Evolutionary conservation across 2,329 filamentous ascomycete species (phyloP), one percentile per base, ranked within the genome.

Genomic region (Aspergillus amoenus): DNA sequence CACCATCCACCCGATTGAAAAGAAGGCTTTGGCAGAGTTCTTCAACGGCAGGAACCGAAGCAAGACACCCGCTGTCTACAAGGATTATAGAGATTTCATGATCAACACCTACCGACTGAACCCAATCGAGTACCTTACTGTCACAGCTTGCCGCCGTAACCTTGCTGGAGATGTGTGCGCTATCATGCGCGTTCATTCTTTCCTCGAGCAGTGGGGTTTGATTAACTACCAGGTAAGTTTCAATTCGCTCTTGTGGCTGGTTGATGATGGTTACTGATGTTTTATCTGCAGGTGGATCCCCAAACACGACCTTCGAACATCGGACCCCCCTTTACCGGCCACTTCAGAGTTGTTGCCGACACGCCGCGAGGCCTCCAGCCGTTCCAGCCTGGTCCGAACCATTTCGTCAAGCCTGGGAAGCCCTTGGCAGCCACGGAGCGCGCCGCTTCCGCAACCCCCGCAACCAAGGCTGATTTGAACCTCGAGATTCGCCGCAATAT

Each of bases 41-140:
- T 99, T 99, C 84, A 99, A 99, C 79, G 93, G 87, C 74, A 87
- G 94, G 59, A 99, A 99, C 77, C 89, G 94, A 68, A 97, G 94
- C 86, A 99, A 99, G 79, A 99, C 94, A 0, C 89, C 92, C 1
- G 88, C 92, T 48, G 91, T 97, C 21, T 99, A 99, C 81, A 97
- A 97, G 77, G 94, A 99, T 72, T 99, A 99, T 76, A 88, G 94
- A 66, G 94, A 99, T 72, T 99, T 99, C 72, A 99, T 99, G 94
- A 92, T 99, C 79, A 99, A 99, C 79, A 97, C 94, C 13, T 99
- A 99, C 77, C 88, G 94, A 39, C 80, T 99, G 56, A 99, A 97
- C 72, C 94, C 94, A 5, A 84, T 92, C 53, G 94, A 99, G 75
- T 99, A 99, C 70, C 82, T 99, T 55, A 99, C 94, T 5, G 93